Conservation (phyloP, 2,329 filamentous ascomycete species). For the Diaporthe eres region DNA sequence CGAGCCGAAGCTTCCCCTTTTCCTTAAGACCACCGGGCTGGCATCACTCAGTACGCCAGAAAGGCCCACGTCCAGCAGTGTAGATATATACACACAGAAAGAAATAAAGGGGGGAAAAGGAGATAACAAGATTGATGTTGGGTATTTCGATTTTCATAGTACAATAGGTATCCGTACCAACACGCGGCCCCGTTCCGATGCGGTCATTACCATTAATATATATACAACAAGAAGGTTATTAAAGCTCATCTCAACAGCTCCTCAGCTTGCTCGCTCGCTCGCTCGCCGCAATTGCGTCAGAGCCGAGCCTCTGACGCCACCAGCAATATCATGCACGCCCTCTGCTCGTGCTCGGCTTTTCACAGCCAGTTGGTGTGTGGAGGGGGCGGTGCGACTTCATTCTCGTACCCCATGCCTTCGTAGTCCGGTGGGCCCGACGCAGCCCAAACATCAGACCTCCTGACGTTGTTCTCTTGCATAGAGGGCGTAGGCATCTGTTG, state of each 20-base stretch:
- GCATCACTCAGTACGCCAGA: not conserved
- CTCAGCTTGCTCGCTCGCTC: not conserved
- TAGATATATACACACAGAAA: slow-evolving; percentile 25
- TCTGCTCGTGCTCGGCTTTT: not conserved
- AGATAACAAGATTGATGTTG: slow-evolving; percentile 12
- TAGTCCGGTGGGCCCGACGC: slow-evolving; percentile 35
- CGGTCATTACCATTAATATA: slow-evolving; percentile 38
- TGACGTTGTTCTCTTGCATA: slow-evolving; percentile 7
- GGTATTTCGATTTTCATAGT: slow-evolving; percentile 30
- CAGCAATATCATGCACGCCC: not conserved
- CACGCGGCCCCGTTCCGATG: slow-evolving; percentile 25
- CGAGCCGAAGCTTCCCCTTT: not conserved
- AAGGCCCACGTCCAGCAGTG: not conserved
- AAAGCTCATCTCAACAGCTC: slow-evolving; percentile 23
- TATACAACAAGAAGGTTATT: slow-evolving; percentile 30
- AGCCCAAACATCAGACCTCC: slow-evolving; percentile 39
- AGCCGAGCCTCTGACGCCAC: not conserved
- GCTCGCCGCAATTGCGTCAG: not conserved
- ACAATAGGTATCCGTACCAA: slow-evolving; percentile 29
- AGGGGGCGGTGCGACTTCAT: slow-evolving; percentile 38
- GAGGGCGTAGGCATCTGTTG: slow-evolving; percentile 24
- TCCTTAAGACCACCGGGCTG: not conserved
- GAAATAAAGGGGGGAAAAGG: not conserved
- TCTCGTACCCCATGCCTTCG: slow-evolving; percentile 40
- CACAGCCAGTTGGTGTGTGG: slow-evolving; percentile 38